Evolutionary conservation across 257 asterid species (phyloP).

Genomic region (Echium plantagineum): DNA sequence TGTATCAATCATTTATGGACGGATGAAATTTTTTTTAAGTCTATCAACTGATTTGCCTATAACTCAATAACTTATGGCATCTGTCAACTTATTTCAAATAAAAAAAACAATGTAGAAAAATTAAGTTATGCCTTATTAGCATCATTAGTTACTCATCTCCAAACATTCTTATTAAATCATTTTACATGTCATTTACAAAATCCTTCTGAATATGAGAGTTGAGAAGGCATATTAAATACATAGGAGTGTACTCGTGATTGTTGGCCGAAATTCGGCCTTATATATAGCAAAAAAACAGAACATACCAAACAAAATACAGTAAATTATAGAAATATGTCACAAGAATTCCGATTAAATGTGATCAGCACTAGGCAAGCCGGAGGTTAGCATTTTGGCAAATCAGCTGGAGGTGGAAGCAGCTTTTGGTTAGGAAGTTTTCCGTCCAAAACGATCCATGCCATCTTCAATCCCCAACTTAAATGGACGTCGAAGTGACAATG

Average conservation of each 20-base stretch:
- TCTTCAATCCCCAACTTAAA: slow-evolving; percentile 66
- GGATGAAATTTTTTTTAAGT: no score
- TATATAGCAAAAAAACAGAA: background rate
- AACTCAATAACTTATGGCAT: no score
- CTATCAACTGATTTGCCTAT: no score
- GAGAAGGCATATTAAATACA: background rate
- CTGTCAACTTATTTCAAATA: no score
- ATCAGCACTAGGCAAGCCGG: background rate
- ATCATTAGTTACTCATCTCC: no score
- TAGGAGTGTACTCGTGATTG: background rate
- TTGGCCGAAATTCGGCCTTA: background rate
- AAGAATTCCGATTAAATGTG: background rate
- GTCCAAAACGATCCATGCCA: slow-evolving; percentile 75
- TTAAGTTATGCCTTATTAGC: no score
- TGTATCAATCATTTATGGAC: no score
- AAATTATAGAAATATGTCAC: slow-evolving; percentile 1
- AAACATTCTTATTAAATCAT: no score
- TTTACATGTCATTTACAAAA: background rate
- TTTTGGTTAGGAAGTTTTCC: slow-evolving; percentile 56
- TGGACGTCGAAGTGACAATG: slow-evolving; percentile 66
- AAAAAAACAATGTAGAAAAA: no score
- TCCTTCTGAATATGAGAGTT: background rate
- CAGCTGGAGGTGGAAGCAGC: slow-evolving; percentile 61
- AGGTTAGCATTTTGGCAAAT: slow-evolving; percentile 56
- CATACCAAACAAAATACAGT: slow-evolving; percentile 8